Percentiles rank a stretch among this genome's conserved stretches.
These are phyloP conservation scores for Turritis glabra DNA, from an alignment of 345 rosid species.

Conservation along the genomic window DNA sequence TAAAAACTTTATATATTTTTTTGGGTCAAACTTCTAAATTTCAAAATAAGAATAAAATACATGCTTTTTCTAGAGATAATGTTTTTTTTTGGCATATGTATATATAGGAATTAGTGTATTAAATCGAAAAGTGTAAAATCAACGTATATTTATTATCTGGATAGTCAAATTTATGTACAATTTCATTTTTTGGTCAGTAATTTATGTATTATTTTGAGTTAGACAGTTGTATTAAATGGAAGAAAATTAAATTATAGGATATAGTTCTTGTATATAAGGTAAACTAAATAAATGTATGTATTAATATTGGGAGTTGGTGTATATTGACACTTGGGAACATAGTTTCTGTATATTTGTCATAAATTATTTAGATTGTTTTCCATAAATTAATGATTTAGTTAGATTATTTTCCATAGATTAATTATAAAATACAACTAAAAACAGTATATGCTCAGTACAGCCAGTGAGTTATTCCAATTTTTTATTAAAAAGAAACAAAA, in stretches of 20 bases:
- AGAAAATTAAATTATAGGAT: neutral
- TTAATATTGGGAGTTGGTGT: neutral
- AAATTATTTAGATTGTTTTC: neutral
- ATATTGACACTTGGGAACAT: neutral
- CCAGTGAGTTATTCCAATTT: constrained; percentile 2
- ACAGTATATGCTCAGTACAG: constrained; percentile 22
- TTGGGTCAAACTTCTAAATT: neutral
- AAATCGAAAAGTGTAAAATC: neutral
- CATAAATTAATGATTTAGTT: neutral
- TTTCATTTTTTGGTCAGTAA: neutral
- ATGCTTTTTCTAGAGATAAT: neutral
- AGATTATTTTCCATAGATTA: neutral
- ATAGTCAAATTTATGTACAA: neutral
- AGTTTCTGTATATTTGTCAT: neutral
- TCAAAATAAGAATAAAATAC: neutral
- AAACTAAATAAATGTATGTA: neutral
- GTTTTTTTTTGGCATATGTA: neutral
- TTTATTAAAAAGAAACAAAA: neutral
- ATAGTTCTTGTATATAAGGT: neutral
- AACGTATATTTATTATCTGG: neutral
- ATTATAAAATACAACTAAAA: neutral
- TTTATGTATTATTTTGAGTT: neutral
- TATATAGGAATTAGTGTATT: neutral
- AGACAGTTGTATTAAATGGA: neutral
- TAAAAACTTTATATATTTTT: no score